Evolutionary conservation across 805 yeast species (phyloP).

Genomic region (Kluyveromyces starmeri): DNA sequence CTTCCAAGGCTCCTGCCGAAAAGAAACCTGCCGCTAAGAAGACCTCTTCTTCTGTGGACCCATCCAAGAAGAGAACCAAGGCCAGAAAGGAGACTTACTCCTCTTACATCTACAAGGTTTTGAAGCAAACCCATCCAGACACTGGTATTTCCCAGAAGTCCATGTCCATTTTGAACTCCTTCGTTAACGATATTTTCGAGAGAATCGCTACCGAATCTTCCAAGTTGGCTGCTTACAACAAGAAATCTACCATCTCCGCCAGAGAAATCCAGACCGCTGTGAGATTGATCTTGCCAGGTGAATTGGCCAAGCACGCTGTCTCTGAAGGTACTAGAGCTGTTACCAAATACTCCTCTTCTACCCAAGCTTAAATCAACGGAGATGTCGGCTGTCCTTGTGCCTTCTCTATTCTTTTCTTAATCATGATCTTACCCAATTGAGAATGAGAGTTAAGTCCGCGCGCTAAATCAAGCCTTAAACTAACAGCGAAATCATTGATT

Average conservation of each 20-base stretch:
- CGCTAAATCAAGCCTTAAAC: too few relatives aligned
- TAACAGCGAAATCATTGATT: too few relatives aligned
- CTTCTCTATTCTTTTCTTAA: too few relatives aligned
- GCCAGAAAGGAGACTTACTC: slow-evolving; percentile 97
- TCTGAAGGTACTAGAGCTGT: slow-evolving; percentile 99
- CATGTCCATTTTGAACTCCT: slow-evolving; percentile 97
- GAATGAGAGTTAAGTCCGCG: too few relatives aligned
- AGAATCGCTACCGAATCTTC: slow-evolving; percentile 98
- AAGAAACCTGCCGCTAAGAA: slow-evolving; percentile 92
- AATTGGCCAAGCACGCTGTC: slow-evolving; percentile 96
- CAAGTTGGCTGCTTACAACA: slow-evolving; percentile 97
- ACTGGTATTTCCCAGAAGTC: slow-evolving; percentile 99
- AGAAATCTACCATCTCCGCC: slow-evolving; percentile 94
- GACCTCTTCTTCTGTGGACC: slow-evolving; percentile 71
- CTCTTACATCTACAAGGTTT: slow-evolving; percentile 95
- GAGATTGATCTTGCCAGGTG: slow-evolving; percentile 96
- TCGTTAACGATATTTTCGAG: slow-evolving; percentile 95
- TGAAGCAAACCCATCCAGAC: slow-evolving; percentile 98
- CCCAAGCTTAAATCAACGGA: slow-evolving; percentile 32
- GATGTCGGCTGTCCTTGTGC: too few relatives aligned
- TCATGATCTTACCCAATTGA: too few relatives aligned
- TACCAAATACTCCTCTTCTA: slow-evolving; percentile 80
- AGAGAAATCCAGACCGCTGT: slow-evolving; percentile 99
- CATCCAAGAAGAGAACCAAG: slow-evolving; percentile 86
- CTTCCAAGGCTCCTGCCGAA: slow-evolving; percentile 96